These are phyloP conservation scores for Microglena sp. DNA, from an alignment of 139 green algal species.

Conservation along the genomic window DNA sequence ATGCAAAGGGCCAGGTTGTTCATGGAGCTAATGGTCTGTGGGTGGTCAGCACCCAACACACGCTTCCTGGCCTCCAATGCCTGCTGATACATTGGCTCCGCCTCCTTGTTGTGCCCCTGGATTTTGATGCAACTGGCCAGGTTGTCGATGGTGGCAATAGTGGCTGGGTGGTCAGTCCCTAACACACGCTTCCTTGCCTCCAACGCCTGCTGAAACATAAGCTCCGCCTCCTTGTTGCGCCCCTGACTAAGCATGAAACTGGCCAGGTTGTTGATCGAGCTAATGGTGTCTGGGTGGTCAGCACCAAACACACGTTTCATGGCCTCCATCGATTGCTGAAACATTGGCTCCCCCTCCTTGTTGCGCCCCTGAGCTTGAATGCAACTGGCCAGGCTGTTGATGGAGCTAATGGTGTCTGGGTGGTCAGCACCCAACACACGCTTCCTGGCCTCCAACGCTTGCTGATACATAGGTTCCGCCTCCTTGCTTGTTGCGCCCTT, in stretches of 20 bases:
- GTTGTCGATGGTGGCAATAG: background rate
- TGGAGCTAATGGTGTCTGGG: background rate
- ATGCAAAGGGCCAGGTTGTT: constrained; percentile 3
- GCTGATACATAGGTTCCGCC: no score
- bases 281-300: constrained; percentile 5
- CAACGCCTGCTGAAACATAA: constrained; percentile 11
- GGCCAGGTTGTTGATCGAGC: background rate
- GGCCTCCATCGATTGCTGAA: constrained; percentile 10
- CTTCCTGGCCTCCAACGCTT: no score
- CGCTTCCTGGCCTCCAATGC: constrained; percentile 9
- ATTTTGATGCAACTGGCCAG: background rate
- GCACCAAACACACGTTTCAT: constrained; percentile 5
- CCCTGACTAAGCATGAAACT: background rate
- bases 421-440: background rate
- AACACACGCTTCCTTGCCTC: constrained; percentile 8
- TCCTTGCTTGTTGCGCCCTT: background rate
- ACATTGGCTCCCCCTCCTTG: constrained; percentile 10
- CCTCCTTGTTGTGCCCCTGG: background rate
- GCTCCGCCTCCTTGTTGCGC: constrained; percentile 10
- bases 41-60: constrained; percentile 12
- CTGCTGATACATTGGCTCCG: constrained; percentile 11
- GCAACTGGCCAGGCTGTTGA: constrained; percentile 8
- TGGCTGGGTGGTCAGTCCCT: constrained; percentile 1
- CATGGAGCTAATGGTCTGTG: constrained; percentile 5
- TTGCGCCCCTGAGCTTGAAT: no score